Conservation (phyloP, 2,329 filamentous ascomycete species). For the Penicillium sclerotigenum region DNA sequence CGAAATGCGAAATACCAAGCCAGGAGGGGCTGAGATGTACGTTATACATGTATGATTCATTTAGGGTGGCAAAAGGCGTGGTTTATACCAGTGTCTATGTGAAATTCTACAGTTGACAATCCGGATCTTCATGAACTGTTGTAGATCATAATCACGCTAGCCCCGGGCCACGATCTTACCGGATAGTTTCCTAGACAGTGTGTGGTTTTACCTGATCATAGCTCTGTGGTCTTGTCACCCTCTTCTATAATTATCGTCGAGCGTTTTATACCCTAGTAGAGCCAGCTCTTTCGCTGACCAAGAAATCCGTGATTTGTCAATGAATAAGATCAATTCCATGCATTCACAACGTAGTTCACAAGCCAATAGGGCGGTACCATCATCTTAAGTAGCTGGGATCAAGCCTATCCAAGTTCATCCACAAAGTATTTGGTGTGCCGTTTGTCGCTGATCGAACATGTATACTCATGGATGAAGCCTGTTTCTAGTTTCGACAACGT, state of each 20-base stretch:
- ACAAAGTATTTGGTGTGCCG: background rate
- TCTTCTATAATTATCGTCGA: background rate
- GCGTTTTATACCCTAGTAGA: background rate
- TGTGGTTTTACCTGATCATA: background rate
- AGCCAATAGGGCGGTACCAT: background rate
- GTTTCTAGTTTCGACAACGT: background rate
- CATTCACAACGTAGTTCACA: background rate
- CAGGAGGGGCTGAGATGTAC: background rate
- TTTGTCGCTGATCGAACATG: background rate
- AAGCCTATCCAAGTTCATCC: background rate
- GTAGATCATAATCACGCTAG: conserved; percentile 21
- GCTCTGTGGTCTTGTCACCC: background rate
- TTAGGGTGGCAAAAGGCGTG: background rate
- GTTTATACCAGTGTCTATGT: background rate
- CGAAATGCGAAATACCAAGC: background rate
- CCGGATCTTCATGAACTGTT: background rate
- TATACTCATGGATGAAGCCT: background rate
- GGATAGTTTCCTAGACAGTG: background rate
- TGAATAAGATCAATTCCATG: background rate
- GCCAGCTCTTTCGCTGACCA: background rate
- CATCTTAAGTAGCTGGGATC: background rate
- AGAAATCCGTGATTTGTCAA: background rate
- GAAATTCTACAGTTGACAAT: conserved; percentile 8
- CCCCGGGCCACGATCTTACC: background rate
- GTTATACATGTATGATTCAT: conserved; percentile 4